Conservation (phyloP, 129 eudicot genomes). For the Centaurea solstitialis region DNA sequence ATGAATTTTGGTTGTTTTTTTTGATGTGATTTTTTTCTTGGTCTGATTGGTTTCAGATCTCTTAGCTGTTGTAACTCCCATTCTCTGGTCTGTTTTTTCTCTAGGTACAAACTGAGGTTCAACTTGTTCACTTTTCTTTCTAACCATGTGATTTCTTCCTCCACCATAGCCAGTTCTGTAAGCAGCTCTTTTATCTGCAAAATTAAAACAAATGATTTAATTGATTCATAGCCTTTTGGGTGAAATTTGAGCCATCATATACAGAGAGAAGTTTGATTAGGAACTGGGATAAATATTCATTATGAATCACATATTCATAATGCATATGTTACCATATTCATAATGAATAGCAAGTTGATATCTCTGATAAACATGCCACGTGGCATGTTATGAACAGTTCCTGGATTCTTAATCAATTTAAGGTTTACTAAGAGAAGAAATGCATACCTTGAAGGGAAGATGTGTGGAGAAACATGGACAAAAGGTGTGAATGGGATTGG, state of each 20-base stretch:
- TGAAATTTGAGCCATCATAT: neutral
- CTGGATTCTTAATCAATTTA: too few species aligned
- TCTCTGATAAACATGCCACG: too few species aligned
- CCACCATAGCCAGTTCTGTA: conserved; percentile 67
- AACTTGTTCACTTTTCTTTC: conserved; percentile 58
- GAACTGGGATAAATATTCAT: too few species aligned
- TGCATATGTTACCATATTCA: too few species aligned
- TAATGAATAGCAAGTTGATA: too few species aligned
- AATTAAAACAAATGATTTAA: neutral
- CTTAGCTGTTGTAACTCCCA: conserved; percentile 42
- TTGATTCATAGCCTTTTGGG: neutral
- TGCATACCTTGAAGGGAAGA: conserved; percentile 65
- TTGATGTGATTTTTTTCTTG: conserved; percentile 38
- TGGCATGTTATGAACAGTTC: too few species aligned
- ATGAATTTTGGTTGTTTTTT: conserved; percentile 28
- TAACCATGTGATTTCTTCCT: conserved; percentile 69
- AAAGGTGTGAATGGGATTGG: conserved; percentile 48
- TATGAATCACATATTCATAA: too few species aligned
- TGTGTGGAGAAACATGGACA: conserved; percentile 57
- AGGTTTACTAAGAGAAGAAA: neutral
- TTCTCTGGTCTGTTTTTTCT: conserved; percentile 53
- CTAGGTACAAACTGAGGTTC: conserved; percentile 50
- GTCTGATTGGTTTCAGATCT: conserved; percentile 35
- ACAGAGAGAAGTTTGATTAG: too few species aligned
- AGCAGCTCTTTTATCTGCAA: conserved; percentile 74